Evolutionary conservation across 108 stramenopile genomes (phyloP), one percentile per base, ranked within the genome.

Genomic region (Skeletonema costatum): DNA sequence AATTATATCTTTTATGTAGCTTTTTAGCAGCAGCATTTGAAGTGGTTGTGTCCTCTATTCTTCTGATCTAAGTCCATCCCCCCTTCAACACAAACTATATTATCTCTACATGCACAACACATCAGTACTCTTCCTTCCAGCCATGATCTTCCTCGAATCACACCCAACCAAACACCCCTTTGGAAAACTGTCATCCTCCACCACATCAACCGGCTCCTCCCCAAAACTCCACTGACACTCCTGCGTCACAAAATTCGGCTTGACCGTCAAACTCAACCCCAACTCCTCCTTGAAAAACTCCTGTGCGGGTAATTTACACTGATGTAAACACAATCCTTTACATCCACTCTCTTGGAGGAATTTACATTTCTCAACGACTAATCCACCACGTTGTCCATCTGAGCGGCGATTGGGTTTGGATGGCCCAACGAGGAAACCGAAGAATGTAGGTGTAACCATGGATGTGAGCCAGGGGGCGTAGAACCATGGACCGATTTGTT

Each of bases 161-260:
- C 94, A 95, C 32, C 94, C 94, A 35, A 72, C 88, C 63, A 95
- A 74, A 74, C 94, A 95, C n/a, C 94, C 94, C 32, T 73, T 73
- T 1, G 94, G 94, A 62, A 92, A 95, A n/a, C 82, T 70, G 16
- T 83, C 83, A 75, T 95, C 94, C 30, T 90, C 82, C 10, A 70
- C 64, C 11, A 84, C 76, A 38, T 85, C 78, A 6, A 92, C 19
- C 5, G 93, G 93, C 31, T 70, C 78, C 70, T 92, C 93, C 50
- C 96, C 96, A 84, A 91, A 97, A 71, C 88, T 91, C 96, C 96
- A 97, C 48, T 94, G 93, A 64, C 96, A 97, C 73, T 97, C 93
- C 72, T 97, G 96, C 60, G 93, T 97, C 4, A 76, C 92, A 82
- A 97, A 97, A 69, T 97, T 97, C 31, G 96, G 96, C 30, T 68